Evolutionary conservation across 2,329 filamentous ascomycete genomes (phyloP).

Genomic region (Cercospora nicotianae): DNA sequence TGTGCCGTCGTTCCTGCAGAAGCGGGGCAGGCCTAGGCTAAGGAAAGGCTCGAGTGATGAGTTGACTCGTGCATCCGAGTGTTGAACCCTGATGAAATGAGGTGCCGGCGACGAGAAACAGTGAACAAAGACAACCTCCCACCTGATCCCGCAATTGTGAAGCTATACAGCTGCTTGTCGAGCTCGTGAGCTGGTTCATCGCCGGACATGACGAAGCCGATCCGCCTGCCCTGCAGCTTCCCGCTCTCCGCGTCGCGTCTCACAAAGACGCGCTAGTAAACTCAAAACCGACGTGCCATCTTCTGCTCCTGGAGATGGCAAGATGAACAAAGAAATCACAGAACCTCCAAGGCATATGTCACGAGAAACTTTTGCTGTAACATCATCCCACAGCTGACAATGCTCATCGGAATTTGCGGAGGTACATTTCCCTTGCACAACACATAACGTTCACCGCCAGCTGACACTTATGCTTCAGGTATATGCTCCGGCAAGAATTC

Average conservation of each 20-base stretch:
- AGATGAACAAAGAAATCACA: neutral
- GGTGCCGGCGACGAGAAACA: neutral
- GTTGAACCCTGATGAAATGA: neutral
- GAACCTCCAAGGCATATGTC: neutral
- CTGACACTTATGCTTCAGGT: constrained; percentile 52
- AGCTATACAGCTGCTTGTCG: neutral
- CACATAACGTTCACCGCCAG: neutral
- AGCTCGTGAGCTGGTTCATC: neutral
- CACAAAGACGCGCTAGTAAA: constrained; percentile 11
- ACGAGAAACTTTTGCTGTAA: neutral
- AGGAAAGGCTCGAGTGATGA: neutral
- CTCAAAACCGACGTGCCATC: neutral
- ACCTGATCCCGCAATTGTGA: neutral
- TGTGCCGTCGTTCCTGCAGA: constrained; percentile 14
- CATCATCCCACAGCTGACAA: constrained; percentile 37
- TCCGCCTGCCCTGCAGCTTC: neutral
- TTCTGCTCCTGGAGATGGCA: neutral
- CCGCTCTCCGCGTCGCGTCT: constrained; percentile 5
- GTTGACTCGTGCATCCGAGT: neutral
- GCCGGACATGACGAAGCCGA: neutral
- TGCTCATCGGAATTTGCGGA: constrained; percentile 77
- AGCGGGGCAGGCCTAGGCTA: constrained; percentile 4
- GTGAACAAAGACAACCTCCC: neutral
- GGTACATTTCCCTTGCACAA: constrained; percentile 49
- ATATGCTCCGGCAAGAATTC: constrained; percentile 92